Evolutionary conservation across 2,329 filamentous ascomycete species (phyloP), one percentile per base, ranked within the genome.

Genomic region (Stachybotrys echinatus): DNA sequence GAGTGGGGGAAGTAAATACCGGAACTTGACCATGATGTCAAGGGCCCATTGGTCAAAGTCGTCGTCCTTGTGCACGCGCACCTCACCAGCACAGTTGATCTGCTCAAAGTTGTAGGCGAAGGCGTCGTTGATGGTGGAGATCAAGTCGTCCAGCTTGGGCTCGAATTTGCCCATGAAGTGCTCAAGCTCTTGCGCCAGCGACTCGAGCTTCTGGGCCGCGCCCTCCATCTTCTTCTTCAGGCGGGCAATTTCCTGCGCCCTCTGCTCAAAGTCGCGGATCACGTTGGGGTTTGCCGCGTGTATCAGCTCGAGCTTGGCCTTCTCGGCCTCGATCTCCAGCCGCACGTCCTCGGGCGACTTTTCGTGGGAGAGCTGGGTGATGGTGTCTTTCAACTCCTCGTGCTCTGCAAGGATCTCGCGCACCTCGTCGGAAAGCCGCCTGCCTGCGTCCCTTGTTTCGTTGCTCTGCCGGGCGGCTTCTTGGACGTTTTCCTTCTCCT

Each of bases 21-120:
- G 86, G 74, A 99, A 99, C 64, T 92, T 95, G 65, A 99, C 94
- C 67, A 87, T 86, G 64, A 99, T 95, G 65, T 95, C 86, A 53
- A 99, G 86, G 1, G 89, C 85, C 94, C 94, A 99, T 53, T 88
- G 83, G 50, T 95, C 89, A 70, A 97, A 99, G 64, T 97, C 90
- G 20, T 90, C 87, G 57, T 91, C 88, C 67, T 97, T 97, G 74
- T 92, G 80, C 4, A 99, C 77, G 52, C 79, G 79, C 4, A 99
- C 91, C 68, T 97, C 89, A 34, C 94, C 94, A 5, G 92, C 92
- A 66, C 94, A 97, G 56, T 86, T 90, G 63, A 99, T 97, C 65
- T 92, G 87, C 61, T 89, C 83, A 66, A 99, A 97, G 61, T 96
- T 97, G 66, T 92, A 87, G 6, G 87, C 84, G 67, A 99, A 99